Conservation (phyloP, 768 basidiomycete genomes). For the Mycena crocata region DNA sequence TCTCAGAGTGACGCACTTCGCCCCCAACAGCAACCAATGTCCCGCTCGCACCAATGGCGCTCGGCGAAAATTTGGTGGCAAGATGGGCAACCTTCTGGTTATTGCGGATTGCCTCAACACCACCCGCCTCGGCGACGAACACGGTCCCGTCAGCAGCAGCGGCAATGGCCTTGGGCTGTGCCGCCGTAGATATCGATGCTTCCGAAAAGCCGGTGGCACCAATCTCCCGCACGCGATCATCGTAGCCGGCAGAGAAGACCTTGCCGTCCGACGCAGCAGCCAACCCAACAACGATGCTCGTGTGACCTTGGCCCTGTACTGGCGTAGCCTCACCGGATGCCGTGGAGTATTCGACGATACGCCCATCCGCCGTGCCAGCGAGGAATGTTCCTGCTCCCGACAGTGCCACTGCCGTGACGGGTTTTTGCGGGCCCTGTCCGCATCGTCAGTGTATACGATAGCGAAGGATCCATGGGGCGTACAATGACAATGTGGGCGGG, state of each 20-base stretch:
- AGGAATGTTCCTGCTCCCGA: constrained; percentile 72
- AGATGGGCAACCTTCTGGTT: constrained; percentile 76
- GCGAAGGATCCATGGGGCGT: constrained; percentile 31
- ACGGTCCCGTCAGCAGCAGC: constrained; percentile 69
- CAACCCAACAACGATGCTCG: constrained; percentile 75
- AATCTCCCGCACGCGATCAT: constrained; percentile 82
- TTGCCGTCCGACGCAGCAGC: constrained; percentile 59
- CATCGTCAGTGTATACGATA: not conserved
- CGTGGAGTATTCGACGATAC: constrained; percentile 72
- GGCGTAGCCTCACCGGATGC: constrained; percentile 55
- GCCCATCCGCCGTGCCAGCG: constrained; percentile 84
- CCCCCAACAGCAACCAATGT: constrained; percentile 76
- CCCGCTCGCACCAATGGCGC: constrained; percentile 65
- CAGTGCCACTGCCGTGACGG: constrained; percentile 74
- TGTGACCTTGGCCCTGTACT: constrained; percentile 76
- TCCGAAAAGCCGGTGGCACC: constrained; percentile 61
- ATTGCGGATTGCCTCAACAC: constrained; percentile 73
- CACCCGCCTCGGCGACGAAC: constrained; percentile 69
- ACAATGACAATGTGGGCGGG: constrained; percentile 74
- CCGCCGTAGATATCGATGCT: constrained; percentile 60
- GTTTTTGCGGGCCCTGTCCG: constrained; percentile 80
- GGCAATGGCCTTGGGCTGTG: constrained; percentile 79
- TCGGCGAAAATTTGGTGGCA: constrained; percentile 63
- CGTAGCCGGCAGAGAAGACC: constrained; percentile 81
- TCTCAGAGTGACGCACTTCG: constrained; percentile 57